A percentile compares a stretch with the other conserved stretches of the same genome.
These are phyloP conservation scores for Samsoniella hepiali DNA, from an alignment of 2,329 filamentous ascomycete genomes.

Conservation along the genomic window DNA sequence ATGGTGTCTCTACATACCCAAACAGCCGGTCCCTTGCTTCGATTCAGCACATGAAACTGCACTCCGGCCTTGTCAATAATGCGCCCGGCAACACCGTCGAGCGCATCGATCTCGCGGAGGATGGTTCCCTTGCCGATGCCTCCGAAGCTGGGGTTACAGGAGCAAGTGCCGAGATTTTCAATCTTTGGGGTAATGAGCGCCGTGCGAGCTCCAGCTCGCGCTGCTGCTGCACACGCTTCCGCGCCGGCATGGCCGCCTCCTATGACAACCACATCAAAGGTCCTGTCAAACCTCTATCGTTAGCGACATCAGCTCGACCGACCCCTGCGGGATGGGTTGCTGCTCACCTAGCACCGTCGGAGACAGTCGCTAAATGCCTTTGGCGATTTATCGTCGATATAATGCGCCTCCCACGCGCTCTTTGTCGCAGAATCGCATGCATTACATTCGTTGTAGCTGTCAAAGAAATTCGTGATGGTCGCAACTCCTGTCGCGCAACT, in stretches of 20 bases:
- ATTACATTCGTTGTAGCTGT: conserved; percentile 23
- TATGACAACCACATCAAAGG: conserved; percentile 91
- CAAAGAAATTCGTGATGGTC: neutral
- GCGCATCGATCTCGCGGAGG: conserved; percentile 87
- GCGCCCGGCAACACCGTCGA: conserved; percentile 84
- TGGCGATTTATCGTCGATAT: conserved; percentile 20
- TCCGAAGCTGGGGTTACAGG: conserved; percentile 94
- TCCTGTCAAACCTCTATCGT: conserved; percentile 39
- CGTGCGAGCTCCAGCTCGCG: conserved; percentile 82
- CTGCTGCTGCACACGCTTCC: conserved; percentile 88
- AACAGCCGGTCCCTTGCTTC: conserved; percentile 87
- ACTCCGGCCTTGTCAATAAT: conserved; percentile 92
- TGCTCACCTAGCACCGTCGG: conserved; percentile 30
- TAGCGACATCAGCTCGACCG: conserved; percentile 15
- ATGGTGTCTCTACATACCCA: conserved; percentile 54
- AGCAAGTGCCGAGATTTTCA: conserved; percentile 89
- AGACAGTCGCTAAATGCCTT: conserved; percentile 32
- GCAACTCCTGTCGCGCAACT: conserved; percentile 8
- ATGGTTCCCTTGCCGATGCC: conserved; percentile 99
- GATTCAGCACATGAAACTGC: conserved; percentile 89
- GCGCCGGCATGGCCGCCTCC: conserved; percentile 94
- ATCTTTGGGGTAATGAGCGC: conserved; percentile 84
- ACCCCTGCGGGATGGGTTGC: neutral
- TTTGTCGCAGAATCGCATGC: conserved; percentile 28
- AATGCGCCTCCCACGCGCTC: conserved; percentile 23